phyloP scores from a whole-genome alignment of 2,329 filamentous ascomycete genomes.

The Onygena corvina region DNA sequence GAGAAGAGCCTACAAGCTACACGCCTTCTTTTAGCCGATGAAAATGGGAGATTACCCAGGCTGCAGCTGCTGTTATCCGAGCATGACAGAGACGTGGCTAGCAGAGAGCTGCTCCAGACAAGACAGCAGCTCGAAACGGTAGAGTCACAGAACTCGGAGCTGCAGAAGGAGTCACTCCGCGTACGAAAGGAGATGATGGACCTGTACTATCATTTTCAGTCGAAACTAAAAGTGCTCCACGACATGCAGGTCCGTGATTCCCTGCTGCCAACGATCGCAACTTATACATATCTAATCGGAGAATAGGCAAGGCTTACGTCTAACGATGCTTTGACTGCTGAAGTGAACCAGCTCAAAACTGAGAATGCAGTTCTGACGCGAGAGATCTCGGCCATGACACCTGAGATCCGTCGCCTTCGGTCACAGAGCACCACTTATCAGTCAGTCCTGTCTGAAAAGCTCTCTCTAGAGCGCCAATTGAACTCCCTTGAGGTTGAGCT shows the following conservation, averaged over 20 bases:
- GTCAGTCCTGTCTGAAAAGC: constrained; percentile 61
- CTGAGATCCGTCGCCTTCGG: constrained; percentile 51
- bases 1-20: background rate
- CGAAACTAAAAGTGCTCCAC: constrained; percentile 43
- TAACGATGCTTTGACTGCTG: constrained; percentile 53
- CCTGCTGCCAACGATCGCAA: too few species aligned
- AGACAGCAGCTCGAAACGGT: background rate
- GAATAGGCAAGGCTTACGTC: constrained; percentile 49
- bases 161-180: background rate
- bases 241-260: constrained; percentile 37
- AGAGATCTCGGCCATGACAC: constrained; percentile 47
- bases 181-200: constrained; percentile 1
- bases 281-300: background rate
- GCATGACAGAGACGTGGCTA: constrained; percentile 9
- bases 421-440: constrained; percentile 51
- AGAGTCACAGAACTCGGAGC: background rate
- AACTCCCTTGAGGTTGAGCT: constrained; percentile 67
- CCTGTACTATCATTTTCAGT: constrained; percentile 29
- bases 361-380: constrained; percentile 52
- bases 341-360: constrained; percentile 56
- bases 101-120: background rate
- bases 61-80: constrained; percentile 6
- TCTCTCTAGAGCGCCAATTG: constrained; percentile 65
- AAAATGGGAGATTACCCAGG: constrained; percentile 8
- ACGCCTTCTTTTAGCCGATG: background rate